Base-by-base conservation (phyloP, 73 alveolate species). In the Stentor coeruleus region DNA sequence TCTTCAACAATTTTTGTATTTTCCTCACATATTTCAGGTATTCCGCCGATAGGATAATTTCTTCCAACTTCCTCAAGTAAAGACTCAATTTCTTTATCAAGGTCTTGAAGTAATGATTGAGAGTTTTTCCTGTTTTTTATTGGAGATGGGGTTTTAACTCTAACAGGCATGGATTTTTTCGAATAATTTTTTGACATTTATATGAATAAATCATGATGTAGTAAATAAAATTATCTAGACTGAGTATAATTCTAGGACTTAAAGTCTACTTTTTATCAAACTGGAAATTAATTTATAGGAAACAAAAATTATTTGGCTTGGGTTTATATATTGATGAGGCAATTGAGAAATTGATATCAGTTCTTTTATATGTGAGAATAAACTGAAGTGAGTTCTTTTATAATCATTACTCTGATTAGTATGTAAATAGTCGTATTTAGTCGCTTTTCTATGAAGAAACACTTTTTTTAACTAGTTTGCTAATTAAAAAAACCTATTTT, bases 251-350 rank as follows among this genome's bases (percentile, higher is more conserved):
- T 66, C 42, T 66, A 26, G 39, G 79, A 26, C 49, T 28, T 40
- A 20, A 33, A 40, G 80, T 75, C 31, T 15, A 35, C 38, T 75
- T 26, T 38, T 75, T n/a, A 14, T 20, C 41, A 37, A 75, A 75
- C 83, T 75, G 83, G 83, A 75, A 75, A 75, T 75, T 39, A 33
- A 75, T 37, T 39, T 75, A 37, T 39, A 33, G 39, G 38, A 75
- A 75, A 39, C 14, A 31, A 28, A 75, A 38, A 38, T 75, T 75
- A 36, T 37, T 75, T 35, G 83, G 83, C n/a, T 75, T 66, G 15
- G 35, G 33, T 20, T n/a, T 33, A n/a, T 39, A 75, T 33, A 40
- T 75, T n/a, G 83, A 75, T 40, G 74, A 75, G 39, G 59, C 83
- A 26, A 75, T 75, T 35, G 83, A 75, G 6, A 75, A 37, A 37